A percentile compares a stretch with the other conserved stretches of the same genome.
Evolutionary conservation across 169 alveolate genomes (phyloP).

Genomic region (Plasmodium chabaudi): DNA sequence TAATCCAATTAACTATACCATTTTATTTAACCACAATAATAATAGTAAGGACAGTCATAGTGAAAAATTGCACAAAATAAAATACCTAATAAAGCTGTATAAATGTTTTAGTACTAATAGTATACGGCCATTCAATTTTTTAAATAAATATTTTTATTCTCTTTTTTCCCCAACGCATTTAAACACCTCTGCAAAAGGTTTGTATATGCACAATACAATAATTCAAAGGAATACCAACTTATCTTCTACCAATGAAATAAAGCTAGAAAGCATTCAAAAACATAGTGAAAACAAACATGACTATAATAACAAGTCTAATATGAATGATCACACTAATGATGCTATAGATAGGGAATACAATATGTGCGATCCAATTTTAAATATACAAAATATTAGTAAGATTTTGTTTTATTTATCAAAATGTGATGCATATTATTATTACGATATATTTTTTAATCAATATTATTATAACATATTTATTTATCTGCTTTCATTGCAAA

Average conservation of each 20-base stretch:
- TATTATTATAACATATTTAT: conserved; percentile 19
- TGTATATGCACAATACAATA: neutral
- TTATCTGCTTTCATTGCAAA: conserved; percentile 8
- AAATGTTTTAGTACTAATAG: conserved; percentile 43
- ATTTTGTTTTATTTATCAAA: conserved; percentile 57
- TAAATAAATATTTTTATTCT: conserved; percentile 26
- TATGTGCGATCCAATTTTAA: neutral
- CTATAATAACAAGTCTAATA: no score
- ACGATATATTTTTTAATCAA: conserved; percentile 30
- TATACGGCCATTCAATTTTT: conserved; percentile 47
- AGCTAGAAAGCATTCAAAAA: neutral
- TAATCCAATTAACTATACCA: conserved; percentile 7
- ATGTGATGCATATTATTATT: conserved; percentile 36
- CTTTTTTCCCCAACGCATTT: neutral
- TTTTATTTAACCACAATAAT: conserved; percentile 3
- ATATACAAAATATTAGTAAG: conserved; percentile 9
- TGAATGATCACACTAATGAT: no score
- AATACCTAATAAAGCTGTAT: conserved; percentile 38
- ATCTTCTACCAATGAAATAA: neutral
- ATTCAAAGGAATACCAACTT: neutral
- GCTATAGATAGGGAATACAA: no score
- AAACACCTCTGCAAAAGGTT: neutral
- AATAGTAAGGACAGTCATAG: neutral
- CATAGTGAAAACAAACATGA: neutral
- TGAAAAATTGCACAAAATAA: neutral